A percentile compares a stretch with the other conserved stretches of the same genome.
phyloP scores from a whole-genome alignment of 371 early-diverging fungal species.

The Mucor lusitanicus region DNA sequence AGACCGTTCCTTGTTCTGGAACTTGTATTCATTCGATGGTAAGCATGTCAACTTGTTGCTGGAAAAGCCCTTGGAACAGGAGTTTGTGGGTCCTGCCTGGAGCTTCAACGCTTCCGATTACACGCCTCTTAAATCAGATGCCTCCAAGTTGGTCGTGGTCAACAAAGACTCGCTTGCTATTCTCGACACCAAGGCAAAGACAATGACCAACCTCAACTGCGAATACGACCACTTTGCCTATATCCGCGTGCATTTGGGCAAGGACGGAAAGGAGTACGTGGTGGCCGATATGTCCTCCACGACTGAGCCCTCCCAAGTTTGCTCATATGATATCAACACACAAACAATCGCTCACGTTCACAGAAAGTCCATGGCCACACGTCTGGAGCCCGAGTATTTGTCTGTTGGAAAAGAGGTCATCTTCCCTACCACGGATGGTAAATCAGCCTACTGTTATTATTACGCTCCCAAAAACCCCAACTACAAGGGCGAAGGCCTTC shows the following conservation, averaged over 20 bases:
- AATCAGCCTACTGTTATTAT: conserved; percentile 59
- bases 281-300: conserved; percentile 36
- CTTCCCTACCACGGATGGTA: conserved; percentile 58
- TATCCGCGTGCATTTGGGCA: conserved; percentile 27
- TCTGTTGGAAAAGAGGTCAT: conserved; percentile 65
- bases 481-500: conserved; percentile 54
- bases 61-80: conserved; percentile 49
- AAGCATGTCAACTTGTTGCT: conserved; percentile 45
- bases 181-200: conserved; percentile 48
- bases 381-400: conserved; percentile 48
- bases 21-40: conserved; percentile 54
- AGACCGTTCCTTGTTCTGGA: conserved; percentile 77
- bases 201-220: conserved; percentile 41
- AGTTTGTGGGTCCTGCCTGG: conserved; percentile 60
- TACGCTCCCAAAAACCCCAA: conserved; percentile 71
- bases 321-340: conserved; percentile 19
- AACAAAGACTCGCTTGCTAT: conserved; percentile 50
- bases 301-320: conserved; percentile 22
- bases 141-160: conserved; percentile 39
- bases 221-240: conserved; percentile 37
- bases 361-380: conserved; percentile 14
- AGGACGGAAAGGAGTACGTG: conserved; percentile 33
- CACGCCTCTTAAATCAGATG: conserved; percentile 45
- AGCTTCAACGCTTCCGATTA: conserved; percentile 38
- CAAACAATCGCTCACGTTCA: conserved; percentile 19